Evolutionary conservation across 768 basidiomycete species (phyloP), one percentile per base, ranked within the genome.

Genomic region (Albatrellus ellisii): DNA sequence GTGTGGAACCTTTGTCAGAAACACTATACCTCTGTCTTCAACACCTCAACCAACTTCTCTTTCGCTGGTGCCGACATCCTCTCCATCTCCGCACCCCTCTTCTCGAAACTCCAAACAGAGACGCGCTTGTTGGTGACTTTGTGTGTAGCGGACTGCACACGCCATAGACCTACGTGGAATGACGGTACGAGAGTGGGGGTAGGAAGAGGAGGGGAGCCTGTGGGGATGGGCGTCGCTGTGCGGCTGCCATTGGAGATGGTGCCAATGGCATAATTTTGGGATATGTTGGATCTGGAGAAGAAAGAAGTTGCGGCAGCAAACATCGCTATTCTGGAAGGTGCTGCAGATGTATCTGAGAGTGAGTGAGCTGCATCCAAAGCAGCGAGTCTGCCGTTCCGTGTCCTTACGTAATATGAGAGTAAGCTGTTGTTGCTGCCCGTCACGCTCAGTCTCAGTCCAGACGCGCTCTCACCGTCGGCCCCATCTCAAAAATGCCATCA

Each of bases 51-150:
- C 2, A 79, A 75, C 52, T 71, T 72, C 42, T 94, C 92, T 57
- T 65, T 79, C 29, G 77, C 78, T 29, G 66, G 45, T 3, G 71
- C 67, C 2, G 73, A 69, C 52, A 84, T 61, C 41, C 77, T 69
- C 49, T 90, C 85, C 68, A 78, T 68, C 44, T 90, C 87, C 18
- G 75, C 58, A 0, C 68, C 66, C 44, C 73, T 68, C 65, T 97
- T 97, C 56, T 98, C 91, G 49, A 85, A 83, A 21, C 72, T 71
- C 94, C 94, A 99, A 14, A 99, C 79, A 14, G 81, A 85, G 4
- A 97, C 92, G 44, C 77, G 79, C 60, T 97, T 95, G 48, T 70
- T 73, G 2, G 86, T 97, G 40, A 82, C 76, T 64, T 89, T 94
- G 62, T 97, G 92, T 15, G 70, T 73, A 2, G 84, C 95, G 1